phyloP scores from a whole-genome alignment of 352 stramenopile species.

The Saprolegnia diclina region DNA sequence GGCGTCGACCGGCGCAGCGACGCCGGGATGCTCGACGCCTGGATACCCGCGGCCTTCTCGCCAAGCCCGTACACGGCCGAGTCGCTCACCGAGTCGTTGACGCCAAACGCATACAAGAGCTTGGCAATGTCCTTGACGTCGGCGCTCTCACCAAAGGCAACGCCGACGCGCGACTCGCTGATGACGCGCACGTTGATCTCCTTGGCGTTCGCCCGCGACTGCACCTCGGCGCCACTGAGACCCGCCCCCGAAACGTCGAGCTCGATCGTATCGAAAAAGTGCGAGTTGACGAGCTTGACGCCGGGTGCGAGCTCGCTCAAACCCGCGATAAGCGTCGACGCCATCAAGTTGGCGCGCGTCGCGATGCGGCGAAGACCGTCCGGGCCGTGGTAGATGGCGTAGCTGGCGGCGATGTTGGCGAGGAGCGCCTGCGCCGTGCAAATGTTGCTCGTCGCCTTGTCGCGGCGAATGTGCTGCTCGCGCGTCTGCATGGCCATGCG shows the following conservation, averaged over 20 bases:
- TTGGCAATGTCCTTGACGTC: slow-evolving; percentile 84
- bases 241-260: slow-evolving; percentile 83
- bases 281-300: slow-evolving; percentile 49
- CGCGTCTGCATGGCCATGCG: slow-evolving; percentile 99
- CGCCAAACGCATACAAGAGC: slow-evolving; percentile 81
- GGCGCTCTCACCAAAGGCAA: slow-evolving; percentile 96
- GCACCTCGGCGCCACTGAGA: slow-evolving; percentile 70
- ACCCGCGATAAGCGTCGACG: slow-evolving; percentile 81
- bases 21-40: slow-evolving; percentile 54
- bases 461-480: slow-evolving; percentile 97
- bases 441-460: slow-evolving; percentile 99
- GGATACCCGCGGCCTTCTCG: slow-evolving; percentile 47
- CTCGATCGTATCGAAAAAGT: slow-evolving; percentile 98
- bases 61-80: slow-evolving; percentile 35
- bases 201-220: slow-evolving; percentile 48
- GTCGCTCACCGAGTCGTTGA: slow-evolving; percentile 29
- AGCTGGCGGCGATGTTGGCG: slow-evolving; percentile 98
- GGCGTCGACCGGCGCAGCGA: slow-evolving; percentile 48
- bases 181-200: slow-evolving; percentile 88
- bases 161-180: slow-evolving; percentile 79
- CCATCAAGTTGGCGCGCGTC: slow-evolving; percentile 89
- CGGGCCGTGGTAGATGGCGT: slow-evolving; percentile 98
- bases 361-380: slow-evolving; percentile 93
- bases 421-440: slow-evolving; percentile 98
- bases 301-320: slow-evolving; percentile 76